Evolutionary conservation across 2,329 filamentous ascomycete genomes (phyloP), one percentile per base, ranked within the genome.

Genomic region (Aspergillus aculeatus): DNA sequence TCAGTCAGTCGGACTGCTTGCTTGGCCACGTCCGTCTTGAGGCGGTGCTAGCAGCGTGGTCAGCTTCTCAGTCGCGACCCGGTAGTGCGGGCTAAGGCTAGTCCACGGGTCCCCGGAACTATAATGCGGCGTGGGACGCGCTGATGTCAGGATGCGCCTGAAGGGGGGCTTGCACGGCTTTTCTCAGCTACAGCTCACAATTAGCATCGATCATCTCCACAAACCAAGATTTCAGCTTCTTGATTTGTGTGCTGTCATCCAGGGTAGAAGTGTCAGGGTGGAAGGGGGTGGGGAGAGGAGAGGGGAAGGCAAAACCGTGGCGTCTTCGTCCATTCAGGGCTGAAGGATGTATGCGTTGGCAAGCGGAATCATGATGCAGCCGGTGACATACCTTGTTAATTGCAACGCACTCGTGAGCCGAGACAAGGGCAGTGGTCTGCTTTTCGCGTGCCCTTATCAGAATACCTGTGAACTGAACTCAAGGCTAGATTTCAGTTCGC

Each of bases 301-400:
- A 59, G 47, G 50, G 55, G 53, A 56, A 53, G 59, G 52, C 52
- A 57, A 62, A 59, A 65, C 68, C 65, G 64, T 68, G 68, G 67
- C 66, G 64, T 67, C 64, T 70, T 69, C 68, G 65, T 66, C 60
- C 65, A 60, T 64, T 61, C 66, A 69, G 58, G 64, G 66, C 63
- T 66, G 62, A 68, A 63, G 68, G 66, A 73, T 71, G 74, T 74
- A 75, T 76, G 74, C 73, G 74, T 74, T 76, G 74, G 74, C 74
- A 76, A 69, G 67, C 66, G 67, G 66, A 64, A 62, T 61, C 51
- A 66, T 66, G 64, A 66, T 74, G 71, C 71, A 74, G 68, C 65
- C 63, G 66, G 64, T 62, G 63, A 73, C 73, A 69, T 76, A 76
- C 74, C 72, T 74, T 66, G 68, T 69, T 66, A 75, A 58, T 62